Conservation (phyloP, 2,329 filamentous ascomycete species). For the Microcera coccophila region DNA sequence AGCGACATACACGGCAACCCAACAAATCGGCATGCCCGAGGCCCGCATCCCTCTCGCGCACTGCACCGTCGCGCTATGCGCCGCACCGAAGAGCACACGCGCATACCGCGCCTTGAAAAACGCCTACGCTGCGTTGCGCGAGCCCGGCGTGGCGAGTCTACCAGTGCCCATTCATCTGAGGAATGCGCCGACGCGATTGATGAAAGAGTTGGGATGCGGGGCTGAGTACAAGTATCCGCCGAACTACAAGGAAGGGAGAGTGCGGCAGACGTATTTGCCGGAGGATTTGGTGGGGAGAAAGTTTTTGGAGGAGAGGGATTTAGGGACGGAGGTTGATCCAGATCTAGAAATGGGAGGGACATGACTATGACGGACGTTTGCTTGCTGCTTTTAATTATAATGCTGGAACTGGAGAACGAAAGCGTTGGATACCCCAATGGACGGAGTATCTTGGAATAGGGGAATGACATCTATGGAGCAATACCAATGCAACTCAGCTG, state of each 20-base stretch:
- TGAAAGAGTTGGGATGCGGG: conserved; percentile 90
- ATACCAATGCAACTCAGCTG: neutral
- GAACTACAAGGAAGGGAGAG: conserved; percentile 76
- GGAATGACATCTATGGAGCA: neutral
- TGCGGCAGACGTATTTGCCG: conserved; percentile 88
- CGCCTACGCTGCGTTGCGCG: conserved; percentile 71
- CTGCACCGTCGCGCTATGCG: conserved; percentile 72
- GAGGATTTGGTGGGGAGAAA: conserved; percentile 63
- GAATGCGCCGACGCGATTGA: conserved; percentile 86
- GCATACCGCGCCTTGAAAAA: conserved; percentile 80
- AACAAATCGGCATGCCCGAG: conserved; percentile 94
- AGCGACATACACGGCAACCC: conserved; percentile 77
- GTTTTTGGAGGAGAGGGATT: conserved; percentile 76
- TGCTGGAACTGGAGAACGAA: neutral
- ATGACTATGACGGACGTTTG: conserved; percentile 5
- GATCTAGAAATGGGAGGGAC: conserved; percentile 48
- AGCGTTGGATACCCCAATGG: neutral
- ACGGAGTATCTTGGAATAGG: neutral
- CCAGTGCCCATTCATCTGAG: conserved; percentile 83
- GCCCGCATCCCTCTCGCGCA: conserved; percentile 90
- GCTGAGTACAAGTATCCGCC: conserved; percentile 96
- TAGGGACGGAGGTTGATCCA: conserved; percentile 75
- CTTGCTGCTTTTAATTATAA: too few species aligned
- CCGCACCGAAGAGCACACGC: conserved; percentile 81
- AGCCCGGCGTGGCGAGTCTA: conserved; percentile 77